Evolutionary conservation across 1,284 basidiomycete species (phyloP).

Genomic region (Microbotryum intermedium): DNA sequence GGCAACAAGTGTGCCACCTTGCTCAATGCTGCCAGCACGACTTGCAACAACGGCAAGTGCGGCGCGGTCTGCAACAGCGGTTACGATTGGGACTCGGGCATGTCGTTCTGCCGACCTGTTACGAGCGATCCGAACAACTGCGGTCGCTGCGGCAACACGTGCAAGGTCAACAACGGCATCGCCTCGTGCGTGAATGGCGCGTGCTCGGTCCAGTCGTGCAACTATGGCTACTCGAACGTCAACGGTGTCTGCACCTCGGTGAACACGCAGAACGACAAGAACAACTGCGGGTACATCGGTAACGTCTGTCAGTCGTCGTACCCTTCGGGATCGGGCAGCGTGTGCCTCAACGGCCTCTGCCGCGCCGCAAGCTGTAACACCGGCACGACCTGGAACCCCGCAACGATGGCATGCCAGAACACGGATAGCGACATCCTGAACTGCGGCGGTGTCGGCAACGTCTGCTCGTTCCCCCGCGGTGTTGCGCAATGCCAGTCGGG

Average conservation of each 20-base stretch:
- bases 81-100: neutral
- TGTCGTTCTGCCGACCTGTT: neutral
- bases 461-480: neutral
- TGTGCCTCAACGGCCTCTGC: slow-evolving; percentile 5
- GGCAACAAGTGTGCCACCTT: neutral
- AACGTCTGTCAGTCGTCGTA: slow-evolving; percentile 1
- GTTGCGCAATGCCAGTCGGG: no score
- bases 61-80: neutral
- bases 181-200: slow-evolving; percentile 3
- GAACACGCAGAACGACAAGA: slow-evolving; percentile 7
- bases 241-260: slow-evolving; percentile 11
- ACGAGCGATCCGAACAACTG: neutral
- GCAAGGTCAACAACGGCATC: slow-evolving; percentile 7
- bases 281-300: slow-evolving; percentile 18
- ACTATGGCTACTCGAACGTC: slow-evolving; percentile 2
- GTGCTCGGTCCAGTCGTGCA: slow-evolving; percentile 15
- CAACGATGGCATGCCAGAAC: neutral
- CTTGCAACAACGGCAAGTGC: neutral
- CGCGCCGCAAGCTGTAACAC: neutral
- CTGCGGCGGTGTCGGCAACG: neutral
- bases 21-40: neutral
- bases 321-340: neutral
- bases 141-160: slow-evolving; percentile 6
- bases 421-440: neutral
- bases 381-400: neutral